Evolutionary conservation across 2,329 filamentous ascomycete species (phyloP), one percentile per base, ranked within the genome.

Genomic region (Aspergillus sp.): DNA sequence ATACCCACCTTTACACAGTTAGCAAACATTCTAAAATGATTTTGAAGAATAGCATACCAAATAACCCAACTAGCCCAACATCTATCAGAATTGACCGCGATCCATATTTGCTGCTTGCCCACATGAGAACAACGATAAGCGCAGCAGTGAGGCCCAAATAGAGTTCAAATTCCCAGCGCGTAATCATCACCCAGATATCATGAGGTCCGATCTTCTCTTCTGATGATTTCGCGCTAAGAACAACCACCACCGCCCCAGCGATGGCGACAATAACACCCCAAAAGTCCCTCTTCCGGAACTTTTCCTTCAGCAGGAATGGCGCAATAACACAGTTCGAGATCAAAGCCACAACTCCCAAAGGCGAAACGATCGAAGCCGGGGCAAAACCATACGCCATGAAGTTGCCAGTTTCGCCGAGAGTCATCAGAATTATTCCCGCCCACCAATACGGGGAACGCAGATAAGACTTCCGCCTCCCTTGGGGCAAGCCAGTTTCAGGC

Each of bases 331-430:
- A 99, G 76, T 99, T 99, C 44, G 93, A 96, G 45, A 99, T 88
- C 61, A 99, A 80, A 2, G 95, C 95, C 12, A 99, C 95, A n/a
- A 99, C 95, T 9, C 95, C 95, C 5, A 99, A 81, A 0, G 95
- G 95, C 34, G 93, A 97, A 42, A 99, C 95, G 67, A 99, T 97
- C 13, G 95, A 98, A 7, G 95, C 95, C 3, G 95, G 95, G 30
- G 95, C 95, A 72, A 99, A 99, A 22, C 95, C 95, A 70, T 99
- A 99, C 0, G 95, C 95, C 62, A 99, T 79, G 70, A 99, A 99
- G 73, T 99, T 99, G 51, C 95, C 95, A 70, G 90, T 89, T 78
- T 99, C 95, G 56, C 95, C 95, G 22, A 96, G 78, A 0, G 88
- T 91, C 85, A 99, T 99, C 58, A 99, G 81, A 15, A 96, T 83